Base-by-base conservation (phyloP, 768 basidiomycete genomes). In the Dendrothele bispora region DNA sequence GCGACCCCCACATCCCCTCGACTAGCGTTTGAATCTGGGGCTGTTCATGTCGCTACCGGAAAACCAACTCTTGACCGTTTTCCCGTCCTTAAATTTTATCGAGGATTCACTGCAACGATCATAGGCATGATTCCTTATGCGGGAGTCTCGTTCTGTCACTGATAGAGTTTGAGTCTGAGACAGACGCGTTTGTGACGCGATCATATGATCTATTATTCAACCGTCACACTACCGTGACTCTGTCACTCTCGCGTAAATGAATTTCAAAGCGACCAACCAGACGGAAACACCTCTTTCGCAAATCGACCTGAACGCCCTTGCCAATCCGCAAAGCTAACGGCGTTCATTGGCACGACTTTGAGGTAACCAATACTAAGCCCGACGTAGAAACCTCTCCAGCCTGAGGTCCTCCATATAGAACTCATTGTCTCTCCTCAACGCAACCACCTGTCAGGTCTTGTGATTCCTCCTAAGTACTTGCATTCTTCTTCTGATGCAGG, bases 271-370 rank as follows among this genome's bases (percentile, higher is more conserved):
- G n/a, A n/a, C n/a, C n/a, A n/a, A n/a, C n/a, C n/a, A n/a, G n/a
- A n/a, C n/a, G n/a, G n/a, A n/a, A n/a, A n/a, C n/a, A n/a, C n/a
- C n/a, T n/a, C n/a, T n/a, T n/a, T n/a, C n/a, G n/a, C n/a, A n/a
- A n/a, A n/a, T n/a, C n/a, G n/a, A n/a, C n/a, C n/a, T n/a, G n/a
- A n/a, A n/a, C n/a, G n/a, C 11, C 55, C 50, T 47, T 94, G 88
- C 94, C 94, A 97, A n/a, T 86, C 87, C 8, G 91, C 76, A 58
- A 86, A 95, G 64, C 88, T 90, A 47, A 95, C 86, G 49, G 93
- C 91, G 20, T 86, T 95, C 94, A 98, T 95, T 11, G 95, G 95
- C 49, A 97, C 80, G 34, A 95, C 83, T 75, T 98, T 98, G 46
- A 98, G 57, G 68, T 91, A 97, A 2, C 95, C 95, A 56, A 98